Conservation (phyloP, 2,329 filamentous ascomycete genomes). For the Fusarium sulawesiense region DNA sequence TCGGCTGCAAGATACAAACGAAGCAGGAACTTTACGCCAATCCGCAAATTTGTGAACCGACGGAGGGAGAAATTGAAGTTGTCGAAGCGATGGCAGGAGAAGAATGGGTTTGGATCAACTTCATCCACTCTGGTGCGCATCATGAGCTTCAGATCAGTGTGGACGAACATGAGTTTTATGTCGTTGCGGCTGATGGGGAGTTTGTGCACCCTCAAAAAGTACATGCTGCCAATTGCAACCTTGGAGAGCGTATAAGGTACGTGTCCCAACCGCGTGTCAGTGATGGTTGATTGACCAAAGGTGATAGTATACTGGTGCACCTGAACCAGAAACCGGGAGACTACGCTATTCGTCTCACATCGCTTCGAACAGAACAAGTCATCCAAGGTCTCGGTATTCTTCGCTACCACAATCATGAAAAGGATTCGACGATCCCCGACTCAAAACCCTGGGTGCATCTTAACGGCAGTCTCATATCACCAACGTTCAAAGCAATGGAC, state of each 20-base stretch:
- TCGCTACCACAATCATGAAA: background rate
- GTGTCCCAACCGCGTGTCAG: rapidly evolving
- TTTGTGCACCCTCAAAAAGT: background rate
- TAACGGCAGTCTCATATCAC: background rate
- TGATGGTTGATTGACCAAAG: background rate
- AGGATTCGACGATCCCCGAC: rapidly evolving
- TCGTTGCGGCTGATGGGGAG: background rate
- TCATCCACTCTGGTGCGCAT: background rate
- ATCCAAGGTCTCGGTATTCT: background rate
- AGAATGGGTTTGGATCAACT: background rate
- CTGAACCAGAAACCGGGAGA: background rate
- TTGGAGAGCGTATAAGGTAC: background rate
- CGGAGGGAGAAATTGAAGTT: background rate
- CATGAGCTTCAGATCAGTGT: background rate
- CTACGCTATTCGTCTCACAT: background rate
- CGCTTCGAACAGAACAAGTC: background rate
- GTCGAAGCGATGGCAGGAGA: background rate
- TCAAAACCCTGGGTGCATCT: background rate
- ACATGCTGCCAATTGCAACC: background rate
- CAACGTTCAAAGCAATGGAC: background rate
- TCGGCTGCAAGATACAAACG: background rate
- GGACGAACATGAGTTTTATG: background rate
- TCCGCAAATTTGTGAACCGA: background rate
- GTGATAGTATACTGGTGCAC: background rate
- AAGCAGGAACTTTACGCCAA: background rate